These are phyloP conservation scores for Candida tunisiensis DNA, from an alignment of 1,139 yeast species.

Conservation along the genomic window DNA sequence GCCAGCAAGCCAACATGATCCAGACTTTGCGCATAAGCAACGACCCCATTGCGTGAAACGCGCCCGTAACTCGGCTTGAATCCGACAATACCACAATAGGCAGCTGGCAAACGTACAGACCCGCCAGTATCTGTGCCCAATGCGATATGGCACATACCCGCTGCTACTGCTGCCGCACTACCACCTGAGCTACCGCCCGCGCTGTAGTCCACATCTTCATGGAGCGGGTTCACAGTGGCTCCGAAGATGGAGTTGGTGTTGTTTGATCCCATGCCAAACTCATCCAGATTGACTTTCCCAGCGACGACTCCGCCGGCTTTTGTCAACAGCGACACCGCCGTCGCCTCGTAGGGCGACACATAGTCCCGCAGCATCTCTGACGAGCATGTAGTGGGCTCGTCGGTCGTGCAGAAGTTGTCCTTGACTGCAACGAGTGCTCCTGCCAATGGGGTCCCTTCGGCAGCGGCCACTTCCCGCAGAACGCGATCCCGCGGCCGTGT, in stretches of 20 bases:
- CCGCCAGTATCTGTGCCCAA: slow-evolving; percentile 98
- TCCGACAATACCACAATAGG: slow-evolving; percentile 70
- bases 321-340: slow-evolving; percentile 41
- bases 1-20: slow-evolving; percentile 87
- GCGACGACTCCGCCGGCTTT: slow-evolving; percentile 34
- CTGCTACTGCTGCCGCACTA: slow-evolving; percentile 80
- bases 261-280: slow-evolving; percentile 86
- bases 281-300: slow-evolving; percentile 92
- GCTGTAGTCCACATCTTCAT: slow-evolving; percentile 21
- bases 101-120: slow-evolving; percentile 80
- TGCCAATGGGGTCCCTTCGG: slow-evolving; percentile 4
- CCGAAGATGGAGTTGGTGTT: slow-evolving; percentile 42
- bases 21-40: slow-evolving; percentile 83
- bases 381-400: slow-evolving; percentile 58
- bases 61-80: slow-evolving; percentile 91
- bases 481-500: slow-evolving; percentile 7
- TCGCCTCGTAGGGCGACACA: slow-evolving; percentile 66
- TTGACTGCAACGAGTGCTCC: slow-evolving; percentile 35
- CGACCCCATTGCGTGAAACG: slow-evolving; percentile 79
- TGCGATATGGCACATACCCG: slow-evolving; percentile 44
- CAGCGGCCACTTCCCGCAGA: slow-evolving; percentile 3
- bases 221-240: slow-evolving; percentile 47
- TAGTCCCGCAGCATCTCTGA: slow-evolving; percentile 45
- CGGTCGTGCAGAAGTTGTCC: slow-evolving; percentile 60
- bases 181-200: slow-evolving; percentile 97